Conservation (phyloP, 805 yeast genomes). For the Jamesozyma hellenica region DNA sequence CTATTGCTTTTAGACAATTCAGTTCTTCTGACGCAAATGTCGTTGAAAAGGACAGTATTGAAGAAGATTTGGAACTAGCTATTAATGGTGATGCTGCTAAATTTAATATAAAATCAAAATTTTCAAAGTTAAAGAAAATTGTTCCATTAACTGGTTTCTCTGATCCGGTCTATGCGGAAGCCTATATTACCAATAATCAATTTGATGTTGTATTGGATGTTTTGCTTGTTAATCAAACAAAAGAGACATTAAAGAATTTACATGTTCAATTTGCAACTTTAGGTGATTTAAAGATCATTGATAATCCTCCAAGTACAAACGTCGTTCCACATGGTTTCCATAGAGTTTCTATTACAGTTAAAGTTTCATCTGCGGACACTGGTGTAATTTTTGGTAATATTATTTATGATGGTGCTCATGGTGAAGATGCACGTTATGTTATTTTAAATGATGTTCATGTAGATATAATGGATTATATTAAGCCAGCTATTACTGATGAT, state of each 20-base stretch:
- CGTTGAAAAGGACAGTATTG: constrained; percentile 35
- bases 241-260: constrained; percentile 77
- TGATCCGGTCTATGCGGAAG: constrained; percentile 97
- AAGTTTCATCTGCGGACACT: constrained; percentile 94
- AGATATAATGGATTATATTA: constrained; percentile 94
- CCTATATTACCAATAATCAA: constrained; percentile 90
- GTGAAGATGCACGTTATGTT: constrained; percentile 80
- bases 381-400: constrained; percentile 97
- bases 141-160: constrained; percentile 95
- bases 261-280: constrained; percentile 92
- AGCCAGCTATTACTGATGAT: constrained; percentile 87
- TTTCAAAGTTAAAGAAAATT: constrained; percentile 78
- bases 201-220: constrained; percentile 93
- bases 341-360: constrained; percentile 76
- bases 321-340: constrained; percentile 97
- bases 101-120: constrained; percentile 45
- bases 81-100: constrained; percentile 32
- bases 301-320: constrained; percentile 79
- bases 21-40: constrained; percentile 35
- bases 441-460: constrained; percentile 90
- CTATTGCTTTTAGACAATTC: constrained; percentile 71
- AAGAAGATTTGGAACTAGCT: constrained; percentile 53
- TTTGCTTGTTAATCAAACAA: constrained; percentile 87
- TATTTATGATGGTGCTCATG: constrained; percentile 91
- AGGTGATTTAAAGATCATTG: constrained; percentile 92